Evolutionary conservation across 805 yeast genomes (phyloP), one percentile per base, ranked within the genome.

Genomic region (Ogataea trehaloabstinens): DNA sequence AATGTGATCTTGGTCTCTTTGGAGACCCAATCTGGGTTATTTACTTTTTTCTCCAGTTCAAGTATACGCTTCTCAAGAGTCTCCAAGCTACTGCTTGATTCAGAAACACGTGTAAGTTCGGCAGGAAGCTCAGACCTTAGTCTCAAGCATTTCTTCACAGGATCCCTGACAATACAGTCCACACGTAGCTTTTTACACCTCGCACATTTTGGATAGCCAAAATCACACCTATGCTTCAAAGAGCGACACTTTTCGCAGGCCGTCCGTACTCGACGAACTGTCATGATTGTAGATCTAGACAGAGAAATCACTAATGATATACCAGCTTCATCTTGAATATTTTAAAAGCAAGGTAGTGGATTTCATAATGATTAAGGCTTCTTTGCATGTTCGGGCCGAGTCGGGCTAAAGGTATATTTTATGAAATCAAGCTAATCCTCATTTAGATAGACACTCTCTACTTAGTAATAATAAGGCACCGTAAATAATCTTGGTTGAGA

Each of bases 171-270:
- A 22, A 50, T 18, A 30, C 56, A 52, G 4, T 46, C 43, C 6
- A 39, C 33, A 12, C 43, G 44, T 5, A 48, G 38, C 13, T 46
- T 24, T 21, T 25, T 41, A 24, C 57, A 53, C 5, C 55, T 42
- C 6, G 53, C 40, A 30, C 57, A 53, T n/a, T 39, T 46, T 3
- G 57, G 57, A 27, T 38, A 53, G 16, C 19, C 32, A 32, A 46
- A 49, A 25, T 53, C 57, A 31, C 57, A 53, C 31, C 42, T 51
- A 36, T 51, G 54, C 37, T 53, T 53, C 21, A 51, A 33, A 4
- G 53, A 38, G 6, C 55, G 49, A 36, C 57, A 53, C 30, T 48
- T 49, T 28, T 48, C 47, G 35, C 57, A 53, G n/a, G 56, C 57
- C 5, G 42, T 46, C 28, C n/a, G n/a, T n/a, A n/a, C n/a, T n/a